Percentiles rank a stretch among this genome's conserved stretches.
phyloP scores from a whole-genome alignment of 768 basidiomycete genomes.

The Phlebiopsis gigantea region DNA sequence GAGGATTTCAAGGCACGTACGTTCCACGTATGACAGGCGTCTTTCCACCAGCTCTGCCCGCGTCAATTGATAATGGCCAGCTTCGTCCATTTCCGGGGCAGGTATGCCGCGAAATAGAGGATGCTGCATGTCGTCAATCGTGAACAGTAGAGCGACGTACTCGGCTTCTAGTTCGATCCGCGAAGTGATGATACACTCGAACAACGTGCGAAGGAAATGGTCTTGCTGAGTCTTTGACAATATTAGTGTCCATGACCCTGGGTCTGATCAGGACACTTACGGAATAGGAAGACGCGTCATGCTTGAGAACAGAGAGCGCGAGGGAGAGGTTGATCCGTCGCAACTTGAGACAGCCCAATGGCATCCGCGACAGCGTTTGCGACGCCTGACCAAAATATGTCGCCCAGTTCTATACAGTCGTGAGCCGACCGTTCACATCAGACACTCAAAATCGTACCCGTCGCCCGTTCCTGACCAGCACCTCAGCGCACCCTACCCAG shows the following conservation, averaged over 20 bases:
- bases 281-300: conserved; percentile 56
- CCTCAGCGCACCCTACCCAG: conserved; percentile 67
- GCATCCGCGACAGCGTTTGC: conserved; percentile 46
- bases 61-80: conserved; percentile 16
- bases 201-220: conserved; percentile 47
- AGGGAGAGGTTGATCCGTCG: conserved; percentile 61
- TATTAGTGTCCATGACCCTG: background rate
- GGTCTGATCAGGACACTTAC: conserved; percentile 31
- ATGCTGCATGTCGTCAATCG: conserved; percentile 52
- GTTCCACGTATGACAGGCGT: conserved; percentile 34
- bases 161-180: conserved; percentile 51
- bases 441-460: conserved; percentile 28
- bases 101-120: conserved; percentile 38
- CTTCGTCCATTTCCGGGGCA: conserved; percentile 12
- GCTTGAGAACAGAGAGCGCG: conserved; percentile 47
- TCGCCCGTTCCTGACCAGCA: conserved; percentile 48
- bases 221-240: conserved; percentile 37
- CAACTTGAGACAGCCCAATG: conserved; percentile 43
- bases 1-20: conserved; percentile 23
- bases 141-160: conserved; percentile 51
- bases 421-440: background rate
- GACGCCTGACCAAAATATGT: conserved; percentile 47
- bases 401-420: conserved; percentile 50
- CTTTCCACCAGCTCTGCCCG: conserved; percentile 24
- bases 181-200: conserved; percentile 45